Evolutionary conservation across 768 basidiomycete species (phyloP).

Genomic region (Rhodocollybia butyracea): DNA sequence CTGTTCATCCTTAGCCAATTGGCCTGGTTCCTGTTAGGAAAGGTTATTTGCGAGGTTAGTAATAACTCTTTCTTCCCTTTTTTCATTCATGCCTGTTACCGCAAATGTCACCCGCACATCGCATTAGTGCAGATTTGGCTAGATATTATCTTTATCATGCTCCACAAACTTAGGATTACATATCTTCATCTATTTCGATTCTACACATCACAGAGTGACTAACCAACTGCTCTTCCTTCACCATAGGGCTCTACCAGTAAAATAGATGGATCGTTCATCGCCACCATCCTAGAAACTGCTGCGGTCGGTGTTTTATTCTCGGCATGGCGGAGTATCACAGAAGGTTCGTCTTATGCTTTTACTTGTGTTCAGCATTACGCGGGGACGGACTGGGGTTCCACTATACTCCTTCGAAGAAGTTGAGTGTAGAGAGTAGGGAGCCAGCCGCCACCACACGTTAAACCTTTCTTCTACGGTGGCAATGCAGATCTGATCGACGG

Average conservation of each 20-base stretch:
- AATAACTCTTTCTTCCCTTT: neutral
- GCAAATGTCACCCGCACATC: too few species aligned
- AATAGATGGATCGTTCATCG: conserved; percentile 85
- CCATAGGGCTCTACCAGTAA: conserved; percentile 56
- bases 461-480: too few species aligned
- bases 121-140: too few species aligned
- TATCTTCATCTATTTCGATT: too few species aligned
- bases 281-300: conserved; percentile 79
- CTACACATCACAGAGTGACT: neutral
- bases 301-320: conserved; percentile 65
- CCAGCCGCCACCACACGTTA: too few species aligned
- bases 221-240: neutral
- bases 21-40: conserved; percentile 76
- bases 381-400: neutral
- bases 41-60: conserved; percentile 66
- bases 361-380: neutral
- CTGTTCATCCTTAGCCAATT: conserved; percentile 81
- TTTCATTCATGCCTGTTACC: neutral
- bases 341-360: conserved; percentile 49
- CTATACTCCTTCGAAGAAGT: neutral
- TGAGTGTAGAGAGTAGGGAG: too few species aligned
- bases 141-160: too few species aligned
- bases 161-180: too few species aligned
- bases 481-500: too few species aligned
- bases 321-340: conserved; percentile 89